Conservation (phyloP, 2,329 filamentous ascomycete genomes). For the Penicillium sp. region DNA sequence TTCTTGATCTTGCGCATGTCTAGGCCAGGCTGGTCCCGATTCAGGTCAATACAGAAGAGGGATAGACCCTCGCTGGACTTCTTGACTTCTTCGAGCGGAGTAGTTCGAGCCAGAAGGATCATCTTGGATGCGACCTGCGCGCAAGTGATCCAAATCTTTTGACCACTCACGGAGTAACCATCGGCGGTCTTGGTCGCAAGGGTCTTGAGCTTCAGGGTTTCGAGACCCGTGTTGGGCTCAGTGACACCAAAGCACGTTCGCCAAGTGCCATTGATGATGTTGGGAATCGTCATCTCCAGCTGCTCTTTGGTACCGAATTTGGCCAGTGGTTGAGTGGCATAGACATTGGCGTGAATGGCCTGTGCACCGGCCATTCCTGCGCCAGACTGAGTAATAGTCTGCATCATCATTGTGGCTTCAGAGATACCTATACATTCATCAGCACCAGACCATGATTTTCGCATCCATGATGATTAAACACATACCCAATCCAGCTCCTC, state of each 20-base stretch:
- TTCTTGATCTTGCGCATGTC: constrained; percentile 76
- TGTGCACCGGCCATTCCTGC: constrained; percentile 75
- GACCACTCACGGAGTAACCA: constrained; percentile 70
- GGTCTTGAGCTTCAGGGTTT: constrained; percentile 74
- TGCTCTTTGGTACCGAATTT: constrained; percentile 72
- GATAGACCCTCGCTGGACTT: constrained; percentile 77
- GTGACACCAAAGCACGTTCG: constrained; percentile 77
- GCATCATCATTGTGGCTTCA: constrained; percentile 86
- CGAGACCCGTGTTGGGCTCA: constrained; percentile 58
- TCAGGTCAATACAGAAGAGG: constrained; percentile 79
- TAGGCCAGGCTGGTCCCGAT: constrained; percentile 63
- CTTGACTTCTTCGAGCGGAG: constrained; percentile 66
- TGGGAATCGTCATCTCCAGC: constrained; percentile 66
- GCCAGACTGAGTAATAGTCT: constrained; percentile 74
- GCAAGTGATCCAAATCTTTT: constrained; percentile 90
- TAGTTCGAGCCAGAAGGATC: constrained; percentile 80
- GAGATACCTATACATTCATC: constrained; percentile 57
- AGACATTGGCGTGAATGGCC: constrained; percentile 61
- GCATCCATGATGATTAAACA: neutral
- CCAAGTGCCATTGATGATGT: constrained; percentile 72
- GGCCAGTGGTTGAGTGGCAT: constrained; percentile 70
- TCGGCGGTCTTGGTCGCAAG: constrained; percentile 63
- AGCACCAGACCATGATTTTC: constrained; percentile 39
- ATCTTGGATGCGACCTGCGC: constrained; percentile 82
- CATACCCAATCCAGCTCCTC: constrained; percentile 69